A percentile compares a stretch with the other conserved stretches of the same genome.
phyloP scores from a whole-genome alignment of 78 protist species.

The Emiliania huxleyi region DNA sequence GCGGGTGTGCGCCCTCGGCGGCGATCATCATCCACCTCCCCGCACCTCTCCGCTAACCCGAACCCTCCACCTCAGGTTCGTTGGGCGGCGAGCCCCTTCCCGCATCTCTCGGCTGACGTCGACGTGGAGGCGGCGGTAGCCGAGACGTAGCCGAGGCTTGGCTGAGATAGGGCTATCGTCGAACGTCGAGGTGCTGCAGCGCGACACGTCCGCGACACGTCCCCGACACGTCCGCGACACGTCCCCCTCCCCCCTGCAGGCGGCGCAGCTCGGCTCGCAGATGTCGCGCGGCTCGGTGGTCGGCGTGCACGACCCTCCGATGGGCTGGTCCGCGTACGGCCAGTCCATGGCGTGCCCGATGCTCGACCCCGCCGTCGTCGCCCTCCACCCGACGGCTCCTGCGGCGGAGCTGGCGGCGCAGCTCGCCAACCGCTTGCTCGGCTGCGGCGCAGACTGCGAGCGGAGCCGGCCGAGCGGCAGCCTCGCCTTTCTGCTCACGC shows the following conservation, averaged over 20 bases:
- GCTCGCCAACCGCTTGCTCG: not conserved
- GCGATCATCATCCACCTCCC: no score
- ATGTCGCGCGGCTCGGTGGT: not conserved
- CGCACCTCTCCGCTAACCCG: no score
- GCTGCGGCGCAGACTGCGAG: not conserved
- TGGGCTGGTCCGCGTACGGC: constrained; percentile 1
- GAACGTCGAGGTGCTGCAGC: no score
- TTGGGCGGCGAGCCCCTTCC: not conserved
- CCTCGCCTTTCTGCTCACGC: not conserved
- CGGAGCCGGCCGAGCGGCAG: not conserved
- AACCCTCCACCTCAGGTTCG: no score
- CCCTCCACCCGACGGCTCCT: not conserved
- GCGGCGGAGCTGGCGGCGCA: not conserved
- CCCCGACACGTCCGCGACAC: no score
- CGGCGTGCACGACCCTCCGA: not conserved
- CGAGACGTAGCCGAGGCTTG: no score
- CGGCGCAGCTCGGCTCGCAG: not conserved
- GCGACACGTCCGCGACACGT: no score
- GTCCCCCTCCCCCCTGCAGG: no score
- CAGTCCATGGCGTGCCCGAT: not conserved
- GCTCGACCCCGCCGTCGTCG: not conserved
- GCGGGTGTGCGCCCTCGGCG: no score
- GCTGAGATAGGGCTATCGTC: no score
- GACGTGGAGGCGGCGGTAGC: constrained; percentile 6
- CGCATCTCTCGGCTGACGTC: not conserved